Evolutionary conservation across 306 rosid species (phyloP), one percentile per base, ranked within the genome.

Genomic region (Lablab purpureus): DNA sequence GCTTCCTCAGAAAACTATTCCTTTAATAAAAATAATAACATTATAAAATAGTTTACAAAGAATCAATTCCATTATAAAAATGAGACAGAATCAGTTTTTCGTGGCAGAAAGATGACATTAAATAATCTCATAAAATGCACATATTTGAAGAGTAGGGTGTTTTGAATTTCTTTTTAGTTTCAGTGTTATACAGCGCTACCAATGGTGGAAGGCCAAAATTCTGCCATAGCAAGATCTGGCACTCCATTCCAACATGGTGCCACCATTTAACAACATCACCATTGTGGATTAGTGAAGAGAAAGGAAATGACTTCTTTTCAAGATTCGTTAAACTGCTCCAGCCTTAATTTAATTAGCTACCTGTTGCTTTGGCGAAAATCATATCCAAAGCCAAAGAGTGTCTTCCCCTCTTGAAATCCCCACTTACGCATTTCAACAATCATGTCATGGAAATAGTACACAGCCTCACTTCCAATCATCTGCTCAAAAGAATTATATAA

Each of bases 341-440:
- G 65, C 58, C 43, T 79, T 23, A 25, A 59, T 50, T 41, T 59
- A 58, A 49, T 55, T 64, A 66, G 71, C 41, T 90, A 95, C 99
- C 99, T 93, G 89, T 91, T 95, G 83, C 99, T 95, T 86, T 95
- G 98, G 65, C 99, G 99, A 84, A 95, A 95, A 83, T 95, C 99
- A 84, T 95, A 95, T 10, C 99, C 99, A 89, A 95, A 95, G 34
- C 99, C 99, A 87, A 95, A 95, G 81, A 95, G 92, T 3, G 99
- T 90, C 66, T 81, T 90, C 54, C 99, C 99, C 85, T 93, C 99
- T 81, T 90, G 79, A 85, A 82, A 93, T 47, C 99, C 99, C 99
- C 99, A 95, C 21, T 77, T 88, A 67, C 77, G 87, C 90, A 95
- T 89, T 89, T 95, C 92, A 71, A 90, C 84, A 32, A 95, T 95